These are phyloP conservation scores for Suillus tomentosus DNA, from an alignment of 768 basidiomycete genomes.

Conservation along the genomic window DNA sequence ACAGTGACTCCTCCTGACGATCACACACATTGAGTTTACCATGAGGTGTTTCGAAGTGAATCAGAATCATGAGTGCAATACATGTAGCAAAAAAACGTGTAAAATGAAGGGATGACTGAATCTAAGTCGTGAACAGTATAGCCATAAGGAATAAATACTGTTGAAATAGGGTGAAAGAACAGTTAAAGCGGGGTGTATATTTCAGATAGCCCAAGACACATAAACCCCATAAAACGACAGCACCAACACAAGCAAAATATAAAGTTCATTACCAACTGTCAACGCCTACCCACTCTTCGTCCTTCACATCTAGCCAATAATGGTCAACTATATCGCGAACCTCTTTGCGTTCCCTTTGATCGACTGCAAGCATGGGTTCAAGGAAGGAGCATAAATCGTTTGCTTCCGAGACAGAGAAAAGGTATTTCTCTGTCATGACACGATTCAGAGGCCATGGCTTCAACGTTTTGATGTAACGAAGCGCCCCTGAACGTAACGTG, in stretches of 20 bases:
- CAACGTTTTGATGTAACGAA: conserved; percentile 73
- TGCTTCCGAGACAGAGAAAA: conserved; percentile 62
- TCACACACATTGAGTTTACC: neutral
- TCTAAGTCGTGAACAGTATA: neutral
- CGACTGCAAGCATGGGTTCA: conserved; percentile 72
- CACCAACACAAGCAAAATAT: neutral
- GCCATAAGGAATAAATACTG: neutral
- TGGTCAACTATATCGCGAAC: conserved; percentile 78
- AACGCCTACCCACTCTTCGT: conserved; percentile 30
- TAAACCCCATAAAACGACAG: conserved; percentile 1
- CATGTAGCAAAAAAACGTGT: neutral
- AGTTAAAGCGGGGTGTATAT: conserved; percentile 3
- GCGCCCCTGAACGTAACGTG: conserved; percentile 44
- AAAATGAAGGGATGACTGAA: neutral
- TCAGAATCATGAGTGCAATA: neutral
- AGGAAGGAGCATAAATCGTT: conserved; percentile 64
- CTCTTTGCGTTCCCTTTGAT: conserved; percentile 66
- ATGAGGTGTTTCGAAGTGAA: neutral
- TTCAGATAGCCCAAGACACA: conserved; percentile 14
- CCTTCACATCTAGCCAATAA: conserved; percentile 61
- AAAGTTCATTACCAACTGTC: conserved; percentile 31
- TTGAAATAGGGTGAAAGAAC: conserved; percentile 11
- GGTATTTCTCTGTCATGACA: conserved; percentile 90
- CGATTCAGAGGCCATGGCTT: conserved; percentile 81
- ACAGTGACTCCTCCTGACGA: neutral